Percentiles rank a stretch among this genome's conserved stretches.
Evolutionary conservation across 1,284 basidiomycete species (phyloP).

Genomic region (Fomitopsis betulina): DNA sequence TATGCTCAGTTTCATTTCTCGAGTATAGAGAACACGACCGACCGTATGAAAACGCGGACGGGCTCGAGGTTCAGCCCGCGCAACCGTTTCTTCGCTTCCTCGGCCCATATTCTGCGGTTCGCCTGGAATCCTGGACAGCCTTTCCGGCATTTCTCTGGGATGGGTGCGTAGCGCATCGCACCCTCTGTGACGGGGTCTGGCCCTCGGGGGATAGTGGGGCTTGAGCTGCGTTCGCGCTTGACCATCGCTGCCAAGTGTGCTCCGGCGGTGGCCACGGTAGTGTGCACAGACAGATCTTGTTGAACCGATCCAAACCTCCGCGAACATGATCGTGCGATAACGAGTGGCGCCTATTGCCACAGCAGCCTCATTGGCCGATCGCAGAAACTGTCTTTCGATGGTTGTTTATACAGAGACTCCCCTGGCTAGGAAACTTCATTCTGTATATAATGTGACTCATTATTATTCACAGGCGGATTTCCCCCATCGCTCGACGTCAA

Average conservation of each 20-base stretch:
- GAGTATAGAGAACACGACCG: not conserved
- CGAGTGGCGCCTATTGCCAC: no score
- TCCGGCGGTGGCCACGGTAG: no score
- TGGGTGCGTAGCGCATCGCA: slow-evolving; percentile 18
- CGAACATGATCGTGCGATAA: no score
- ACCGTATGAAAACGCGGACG: slow-evolving; percentile 20
- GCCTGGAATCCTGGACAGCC: slow-evolving; percentile 10
- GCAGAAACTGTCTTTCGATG: no score
- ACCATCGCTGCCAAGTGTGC: slow-evolving; percentile 5
- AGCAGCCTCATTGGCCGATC: no score
- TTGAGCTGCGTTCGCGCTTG: slow-evolving; percentile 24
- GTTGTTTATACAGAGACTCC: no score
- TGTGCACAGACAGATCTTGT: no score
- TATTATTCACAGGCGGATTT: no score
- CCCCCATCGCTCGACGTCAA: no score
- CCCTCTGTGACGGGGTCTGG: slow-evolving; percentile 19
- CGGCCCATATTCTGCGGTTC: slow-evolving; percentile 17
- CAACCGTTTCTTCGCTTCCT: slow-evolving; percentile 15
- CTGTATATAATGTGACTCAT: no score
- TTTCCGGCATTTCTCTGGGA: slow-evolving; percentile 20
- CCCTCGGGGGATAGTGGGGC: slow-evolving; percentile 11
- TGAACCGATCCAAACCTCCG: no score
- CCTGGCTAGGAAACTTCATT: no score
- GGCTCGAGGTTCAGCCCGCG: slow-evolving; percentile 12
- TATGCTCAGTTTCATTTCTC: not conserved